Evolutionary conservation across 768 basidiomycete species (phyloP).

Genomic region (Lenzites betulinus): DNA sequence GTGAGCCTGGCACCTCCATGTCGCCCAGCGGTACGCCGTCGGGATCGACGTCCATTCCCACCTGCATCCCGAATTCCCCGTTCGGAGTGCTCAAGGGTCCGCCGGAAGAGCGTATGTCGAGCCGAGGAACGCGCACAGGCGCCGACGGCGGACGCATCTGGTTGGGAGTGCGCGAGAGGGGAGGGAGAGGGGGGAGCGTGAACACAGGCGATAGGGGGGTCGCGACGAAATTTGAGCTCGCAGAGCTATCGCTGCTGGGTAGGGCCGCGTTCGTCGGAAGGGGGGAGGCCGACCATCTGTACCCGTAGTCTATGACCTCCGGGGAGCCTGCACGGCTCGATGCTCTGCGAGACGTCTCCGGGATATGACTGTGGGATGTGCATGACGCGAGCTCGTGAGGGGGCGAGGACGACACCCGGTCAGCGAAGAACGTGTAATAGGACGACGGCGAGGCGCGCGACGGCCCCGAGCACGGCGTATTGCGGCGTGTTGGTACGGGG

Average conservation of each 20-base stretch:
- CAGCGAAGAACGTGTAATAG: slow-evolving; percentile 43
- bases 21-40: slow-evolving; percentile 41
- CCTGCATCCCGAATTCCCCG: slow-evolving; percentile 15
- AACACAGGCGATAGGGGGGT: slow-evolving; percentile 16
- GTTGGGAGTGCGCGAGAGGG: slow-evolving; percentile 2
- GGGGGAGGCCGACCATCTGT: slow-evolving; percentile 25
- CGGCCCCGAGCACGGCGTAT: slow-evolving; percentile 10
- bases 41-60: slow-evolving; percentile 37
- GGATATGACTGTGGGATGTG: slow-evolving; percentile 25
- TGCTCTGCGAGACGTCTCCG: slow-evolving; percentile 5
- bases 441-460: slow-evolving; percentile 17
- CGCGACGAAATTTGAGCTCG: neutral
- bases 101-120: slow-evolving; percentile 7
- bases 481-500: slow-evolving; percentile 12
- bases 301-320: slow-evolving; percentile 17
- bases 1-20: slow-evolving; percentile 42
- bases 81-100: neutral
- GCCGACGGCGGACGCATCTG: slow-evolving; percentile 18
- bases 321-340: slow-evolving; percentile 14
- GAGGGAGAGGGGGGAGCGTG: slow-evolving; percentile 15
- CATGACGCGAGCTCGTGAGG: slow-evolving; percentile 38
- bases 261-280: slow-evolving; percentile 7
- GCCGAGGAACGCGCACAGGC: slow-evolving; percentile 6
- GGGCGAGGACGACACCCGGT: slow-evolving; percentile 36
- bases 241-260: slow-evolving; percentile 1